phyloP scores from a whole-genome alignment of 495 filamentous ascomycete genomes.

The Schizothecium vesticola region DNA sequence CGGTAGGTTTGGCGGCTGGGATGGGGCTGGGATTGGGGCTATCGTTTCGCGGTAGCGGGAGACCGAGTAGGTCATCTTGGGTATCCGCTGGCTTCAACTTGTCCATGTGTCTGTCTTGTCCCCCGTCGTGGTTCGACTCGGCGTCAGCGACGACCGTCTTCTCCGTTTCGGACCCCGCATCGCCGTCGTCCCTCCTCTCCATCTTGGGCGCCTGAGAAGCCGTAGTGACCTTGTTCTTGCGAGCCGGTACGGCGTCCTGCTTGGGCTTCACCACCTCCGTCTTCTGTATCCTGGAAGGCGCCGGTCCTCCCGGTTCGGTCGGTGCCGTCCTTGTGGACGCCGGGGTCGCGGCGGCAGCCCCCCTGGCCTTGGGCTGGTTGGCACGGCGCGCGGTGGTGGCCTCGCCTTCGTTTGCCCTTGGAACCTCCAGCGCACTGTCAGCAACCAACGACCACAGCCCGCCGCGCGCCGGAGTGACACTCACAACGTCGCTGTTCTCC shows the following conservation, averaged over 20 bases:
- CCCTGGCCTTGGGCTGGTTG: not conserved
- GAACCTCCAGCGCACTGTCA: not conserved
- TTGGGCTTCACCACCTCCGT: not conserved
- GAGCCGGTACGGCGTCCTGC: not conserved
- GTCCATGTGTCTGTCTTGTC: not conserved
- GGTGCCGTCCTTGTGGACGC: not conserved
- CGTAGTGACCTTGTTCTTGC: not conserved
- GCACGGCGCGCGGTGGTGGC: not conserved
- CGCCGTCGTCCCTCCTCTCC: not conserved
- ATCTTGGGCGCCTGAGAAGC: not conserved
- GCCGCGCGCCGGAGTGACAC: not conserved
- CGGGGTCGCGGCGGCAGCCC: not conserved
- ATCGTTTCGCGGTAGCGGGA: not conserved
- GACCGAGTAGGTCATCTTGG: not conserved
- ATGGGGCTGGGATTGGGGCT: not conserved
- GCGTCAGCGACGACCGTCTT: not conserved
- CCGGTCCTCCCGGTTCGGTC: not conserved
- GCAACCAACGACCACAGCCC: not conserved
- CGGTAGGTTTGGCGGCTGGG: not conserved
- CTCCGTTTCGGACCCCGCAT: not conserved
- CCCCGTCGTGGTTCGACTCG: not conserved
- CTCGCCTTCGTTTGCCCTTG: not conserved
- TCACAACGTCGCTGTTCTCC: constrained; percentile 1
- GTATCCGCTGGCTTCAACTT: not conserved
- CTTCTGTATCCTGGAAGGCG: not conserved